phyloP scores from a whole-genome alignment of 495 filamentous ascomycete species.

The Polyplosphaeria fusca region DNA sequence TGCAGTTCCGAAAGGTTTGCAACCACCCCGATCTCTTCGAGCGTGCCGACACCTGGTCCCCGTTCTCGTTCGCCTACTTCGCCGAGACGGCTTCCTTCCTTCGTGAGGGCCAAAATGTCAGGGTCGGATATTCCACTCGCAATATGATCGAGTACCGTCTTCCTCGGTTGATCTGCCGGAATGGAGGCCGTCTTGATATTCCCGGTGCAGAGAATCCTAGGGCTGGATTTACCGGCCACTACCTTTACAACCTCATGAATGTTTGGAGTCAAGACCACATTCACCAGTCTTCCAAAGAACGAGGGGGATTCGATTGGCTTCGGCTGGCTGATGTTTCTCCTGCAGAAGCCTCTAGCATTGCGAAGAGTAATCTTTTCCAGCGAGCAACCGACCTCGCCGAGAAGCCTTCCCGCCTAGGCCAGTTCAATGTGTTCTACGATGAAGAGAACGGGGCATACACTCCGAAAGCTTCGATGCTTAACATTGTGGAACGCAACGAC shows the following conservation, averaged over 20 bases:
- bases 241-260: constrained; percentile 75
- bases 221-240: constrained; percentile 74
- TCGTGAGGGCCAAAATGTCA: constrained; percentile 75
- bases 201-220: constrained; percentile 68
- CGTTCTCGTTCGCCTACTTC: constrained; percentile 75
- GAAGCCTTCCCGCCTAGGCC: constrained; percentile 46
- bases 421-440: constrained; percentile 58
- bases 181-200: constrained; percentile 71
- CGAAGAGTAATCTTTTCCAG: constrained; percentile 59
- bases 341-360: constrained; percentile 63
- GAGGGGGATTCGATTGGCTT: constrained; percentile 81
- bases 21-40: constrained; percentile 98
- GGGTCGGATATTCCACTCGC: constrained; percentile 81
- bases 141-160: constrained; percentile 80
- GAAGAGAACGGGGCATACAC: constrained; percentile 56
- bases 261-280: constrained; percentile 84
- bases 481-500: constrained; percentile 69
- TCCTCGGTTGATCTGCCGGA: constrained; percentile 72
- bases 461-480: constrained; percentile 73
- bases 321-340: constrained; percentile 78
- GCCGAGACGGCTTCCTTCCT: constrained; percentile 94
- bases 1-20: constrained; percentile 99
- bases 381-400: constrained; percentile 59
- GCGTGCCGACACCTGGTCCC: constrained; percentile 84
- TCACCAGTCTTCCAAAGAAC: constrained; percentile 51